phyloP scores from a whole-genome alignment of 1,284 basidiomycete species.

The Abortiporus biennis region DNA sequence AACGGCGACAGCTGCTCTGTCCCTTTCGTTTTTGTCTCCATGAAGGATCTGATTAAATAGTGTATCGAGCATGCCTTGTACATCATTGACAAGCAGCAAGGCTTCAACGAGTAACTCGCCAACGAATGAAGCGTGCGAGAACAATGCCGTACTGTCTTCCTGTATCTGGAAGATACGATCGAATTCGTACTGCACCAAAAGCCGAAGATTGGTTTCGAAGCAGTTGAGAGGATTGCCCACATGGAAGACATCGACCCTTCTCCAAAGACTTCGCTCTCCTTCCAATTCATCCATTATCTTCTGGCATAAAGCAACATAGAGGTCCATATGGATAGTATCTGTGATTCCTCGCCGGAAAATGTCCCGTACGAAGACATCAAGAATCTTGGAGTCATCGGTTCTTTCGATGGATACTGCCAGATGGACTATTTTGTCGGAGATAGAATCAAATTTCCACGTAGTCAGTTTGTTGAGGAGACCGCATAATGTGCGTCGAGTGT shows the following conservation, averaged over 20 bases:
- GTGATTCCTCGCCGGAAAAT: conserved; percentile 17
- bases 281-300: conserved; percentile 21
- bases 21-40: no score
- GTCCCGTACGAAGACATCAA: conserved; percentile 15
- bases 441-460: conserved; percentile 14
- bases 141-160: conserved; percentile 4
- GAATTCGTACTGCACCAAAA: conserved; percentile 12
- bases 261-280: conserved; percentile 21
- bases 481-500: conserved; percentile 14
- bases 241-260: conserved; percentile 20
- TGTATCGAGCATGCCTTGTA: conserved; percentile 15
- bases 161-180: conserved; percentile 5
- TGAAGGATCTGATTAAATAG: no score
- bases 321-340: conserved; percentile 12
- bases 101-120: conserved; percentile 22
- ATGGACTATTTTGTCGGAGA: conserved; percentile 14
- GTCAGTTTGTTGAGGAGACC: conserved; percentile 24
- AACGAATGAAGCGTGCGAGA: conserved; percentile 14
- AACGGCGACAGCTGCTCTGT: conserved; percentile 14
- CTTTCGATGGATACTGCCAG: conserved; percentile 15
- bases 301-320: conserved; percentile 20
- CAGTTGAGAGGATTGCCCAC: conserved; percentile 18
- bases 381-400: conserved; percentile 12
- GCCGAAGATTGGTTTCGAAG: conserved; percentile 16
- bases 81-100: conserved; percentile 16